Conservation (phyloP, 768 basidiomycete species). For the Mycena epipterygia region DNA sequence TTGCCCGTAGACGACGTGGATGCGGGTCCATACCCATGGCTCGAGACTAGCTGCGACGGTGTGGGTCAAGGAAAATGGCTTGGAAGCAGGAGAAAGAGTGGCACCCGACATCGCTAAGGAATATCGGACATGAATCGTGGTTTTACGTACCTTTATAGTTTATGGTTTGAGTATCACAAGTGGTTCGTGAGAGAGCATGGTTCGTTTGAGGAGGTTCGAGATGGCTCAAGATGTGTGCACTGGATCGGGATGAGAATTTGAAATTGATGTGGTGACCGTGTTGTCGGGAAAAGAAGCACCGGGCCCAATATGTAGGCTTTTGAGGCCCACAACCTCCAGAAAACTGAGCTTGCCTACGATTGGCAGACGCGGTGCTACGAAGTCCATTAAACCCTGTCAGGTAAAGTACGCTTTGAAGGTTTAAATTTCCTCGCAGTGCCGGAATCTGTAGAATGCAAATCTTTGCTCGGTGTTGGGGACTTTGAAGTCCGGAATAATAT, state of each 20-base stretch:
- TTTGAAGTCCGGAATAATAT: too few species aligned
- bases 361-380: too few species aligned
- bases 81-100: not conserved
- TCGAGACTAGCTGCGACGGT: constrained; percentile 39
- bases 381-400: too few species aligned
- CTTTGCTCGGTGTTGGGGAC: too few species aligned
- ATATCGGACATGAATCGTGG: not conserved
- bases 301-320: too few species aligned
- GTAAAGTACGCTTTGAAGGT: too few species aligned
- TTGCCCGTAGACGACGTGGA: not conserved
- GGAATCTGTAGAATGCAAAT: too few species aligned
- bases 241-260: not conserved
- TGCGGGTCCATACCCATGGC: constrained; percentile 25
- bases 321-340: too few species aligned
- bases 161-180: not conserved
- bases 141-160: too few species aligned
- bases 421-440: too few species aligned
- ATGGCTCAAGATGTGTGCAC: not conserved
- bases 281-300: not conserved
- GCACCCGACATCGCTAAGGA: constrained; percentile 1
- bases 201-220: constrained; percentile 19
- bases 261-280: too few species aligned
- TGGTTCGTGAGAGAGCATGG: not conserved
- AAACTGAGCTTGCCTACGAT: too few species aligned
- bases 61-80: constrained; percentile 14